These are phyloP conservation scores for Biscogniauxia marginata DNA, from an alignment of 2,329 filamentous ascomycete genomes.

Conservation along the genomic window DNA sequence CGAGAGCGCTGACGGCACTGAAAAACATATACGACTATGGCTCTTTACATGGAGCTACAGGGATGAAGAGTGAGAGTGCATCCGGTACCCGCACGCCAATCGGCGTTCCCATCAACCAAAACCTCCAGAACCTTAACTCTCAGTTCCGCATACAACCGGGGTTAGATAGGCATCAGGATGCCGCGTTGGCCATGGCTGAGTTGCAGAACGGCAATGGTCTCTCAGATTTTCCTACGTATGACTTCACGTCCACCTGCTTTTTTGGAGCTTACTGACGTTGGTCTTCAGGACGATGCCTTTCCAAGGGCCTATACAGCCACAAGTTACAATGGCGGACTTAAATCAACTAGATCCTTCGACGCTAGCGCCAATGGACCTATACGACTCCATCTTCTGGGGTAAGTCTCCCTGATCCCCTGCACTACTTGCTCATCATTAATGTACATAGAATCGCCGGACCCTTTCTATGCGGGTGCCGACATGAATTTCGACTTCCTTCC, in stretches of 20 bases:
- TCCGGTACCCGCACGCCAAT: slow-evolving; percentile 45
- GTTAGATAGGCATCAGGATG: slow-evolving; percentile 58
- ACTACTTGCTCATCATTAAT: slow-evolving; percentile 6
- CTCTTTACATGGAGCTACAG: slow-evolving; percentile 49
- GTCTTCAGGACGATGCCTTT: slow-evolving; percentile 22
- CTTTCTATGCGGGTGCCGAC: slow-evolving; percentile 56
- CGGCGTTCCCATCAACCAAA: slow-evolving; percentile 42
- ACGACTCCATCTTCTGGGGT: slow-evolving; percentile 69
- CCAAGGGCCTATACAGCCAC: slow-evolving; percentile 34
- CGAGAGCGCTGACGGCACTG: slow-evolving; percentile 58
- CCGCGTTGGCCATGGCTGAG: slow-evolving; percentile 63
- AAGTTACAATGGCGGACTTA: slow-evolving; percentile 42
- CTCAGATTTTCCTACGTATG: slow-evolving; percentile 44
- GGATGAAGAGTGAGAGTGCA: slow-evolving; percentile 47
- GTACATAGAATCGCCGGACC: slow-evolving; percentile 55
- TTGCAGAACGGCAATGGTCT: slow-evolving; percentile 57
- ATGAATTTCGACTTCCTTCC: slow-evolving; percentile 62
- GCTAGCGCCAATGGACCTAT: slow-evolving; percentile 66
- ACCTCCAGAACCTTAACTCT: slow-evolving; percentile 24
- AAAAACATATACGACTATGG: slow-evolving; percentile 68
- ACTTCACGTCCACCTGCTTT: background rate
- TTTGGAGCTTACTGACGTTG: background rate
- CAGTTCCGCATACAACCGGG: slow-evolving; percentile 27
- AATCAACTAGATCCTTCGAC: slow-evolving; percentile 52
- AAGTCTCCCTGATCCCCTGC: slow-evolving; percentile 32